Evolutionary conservation across 306 rosid genomes (phyloP).

Genomic region (Oemleria cerasiformis): DNA sequence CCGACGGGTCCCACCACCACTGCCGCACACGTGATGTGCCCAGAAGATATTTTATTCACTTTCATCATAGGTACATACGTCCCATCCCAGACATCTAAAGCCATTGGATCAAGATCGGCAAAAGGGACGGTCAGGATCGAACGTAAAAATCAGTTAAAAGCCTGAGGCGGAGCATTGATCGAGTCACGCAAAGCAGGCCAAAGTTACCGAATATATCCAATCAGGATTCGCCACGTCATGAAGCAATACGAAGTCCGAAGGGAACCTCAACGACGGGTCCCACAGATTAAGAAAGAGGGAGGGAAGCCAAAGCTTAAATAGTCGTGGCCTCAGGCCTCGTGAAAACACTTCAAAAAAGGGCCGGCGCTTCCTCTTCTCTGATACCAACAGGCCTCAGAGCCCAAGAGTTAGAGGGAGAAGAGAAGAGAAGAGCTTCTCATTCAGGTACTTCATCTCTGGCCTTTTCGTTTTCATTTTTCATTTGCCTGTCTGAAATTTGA

Average conservation of each 20-base stretch:
- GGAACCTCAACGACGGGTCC: not conserved
- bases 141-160: not conserved
- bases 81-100: not conserved
- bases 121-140: not conserved
- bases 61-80: not conserved
- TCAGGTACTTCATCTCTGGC: not conserved
- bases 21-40: too few species aligned
- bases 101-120: not conserved
- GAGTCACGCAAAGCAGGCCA: not conserved
- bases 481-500: not conserved
- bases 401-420: not conserved
- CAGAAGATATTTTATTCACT: not conserved
- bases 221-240: not conserved
- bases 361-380: not conserved
- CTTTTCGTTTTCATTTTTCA: not conserved
- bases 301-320: slow-evolving; percentile 1
- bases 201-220: not conserved
- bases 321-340: not conserved
- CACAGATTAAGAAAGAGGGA: not conserved
- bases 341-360: not conserved
- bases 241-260: not conserved
- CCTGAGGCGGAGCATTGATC: not conserved
- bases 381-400: not conserved
- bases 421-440: not conserved
- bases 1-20: too few species aligned